Evolutionary conservation across 371 early-diverging fungal species (phyloP), one percentile per base, ranked within the genome.

Genomic region (Smittium mucronatum): DNA sequence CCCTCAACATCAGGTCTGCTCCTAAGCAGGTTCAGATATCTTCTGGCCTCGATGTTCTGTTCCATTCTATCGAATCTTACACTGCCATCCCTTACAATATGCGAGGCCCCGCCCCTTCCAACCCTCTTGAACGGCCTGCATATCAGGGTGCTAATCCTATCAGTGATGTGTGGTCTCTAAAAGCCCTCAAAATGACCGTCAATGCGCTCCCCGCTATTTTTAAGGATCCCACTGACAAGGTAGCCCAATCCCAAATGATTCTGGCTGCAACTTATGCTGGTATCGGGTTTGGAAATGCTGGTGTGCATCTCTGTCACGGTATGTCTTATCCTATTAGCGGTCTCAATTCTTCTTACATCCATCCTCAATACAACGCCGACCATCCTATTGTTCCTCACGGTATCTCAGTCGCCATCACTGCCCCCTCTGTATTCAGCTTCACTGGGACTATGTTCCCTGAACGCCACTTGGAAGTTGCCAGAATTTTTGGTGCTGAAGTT

Each of bases 71-170:
- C 57, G 94, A 94, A 77, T 90, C 90, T 0, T 94, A 92, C 75
- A 94, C 94, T 25, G 94, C 94, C 2, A 81, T 94, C 58, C 94
- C 94, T 5, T 94, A 87, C 76, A 80, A 87, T 68, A 75, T 86
- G 75, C 86, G 94, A 35, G 85, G 87, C 1, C 90, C 91, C 58
- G 86, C 91, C 28, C 94, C 94, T 8, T 68, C 74, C 35, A 90
- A 91, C 76, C 94, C 94, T 31, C 85, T 89, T 15, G 80, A 85
- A 58, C 86, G 94, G 68, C 94, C 94, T 25, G 92, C 93, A 25
- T 94, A 94, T 75, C 93, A 94, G 76, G 94, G 93, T 15, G 85
- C 92, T 47, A 93, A 93, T 77, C 94, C 94, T 11, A 92, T 93
- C 77, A 87, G 88, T 75, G 94, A 93, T 73, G 84, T 92, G 36